A percentile compares a stretch with the other conserved stretches of the same genome.
Conservation (phyloP, 2,329 filamentous ascomycete species). For the Saccharata proteae region DNA sequence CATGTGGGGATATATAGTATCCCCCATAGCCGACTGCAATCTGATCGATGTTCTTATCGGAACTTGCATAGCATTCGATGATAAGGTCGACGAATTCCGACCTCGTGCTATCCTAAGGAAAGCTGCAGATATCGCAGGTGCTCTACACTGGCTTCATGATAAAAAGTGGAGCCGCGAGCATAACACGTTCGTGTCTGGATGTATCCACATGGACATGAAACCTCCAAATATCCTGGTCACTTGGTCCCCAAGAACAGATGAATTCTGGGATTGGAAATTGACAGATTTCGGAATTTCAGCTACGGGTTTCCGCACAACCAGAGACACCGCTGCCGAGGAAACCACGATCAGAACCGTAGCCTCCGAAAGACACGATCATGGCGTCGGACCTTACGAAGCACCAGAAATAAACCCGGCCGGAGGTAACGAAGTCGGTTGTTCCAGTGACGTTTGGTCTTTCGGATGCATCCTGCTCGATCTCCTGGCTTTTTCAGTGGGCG, state of each 20-base stretch:
- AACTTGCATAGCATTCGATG: no score
- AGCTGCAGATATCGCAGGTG: neutral
- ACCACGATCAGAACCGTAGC: neutral
- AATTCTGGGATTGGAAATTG: conserved; percentile 1
- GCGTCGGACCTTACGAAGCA: no score
- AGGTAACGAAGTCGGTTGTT: neutral
- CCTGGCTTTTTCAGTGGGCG: neutral
- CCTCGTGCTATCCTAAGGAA: conserved; percentile 1
- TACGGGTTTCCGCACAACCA: no score
- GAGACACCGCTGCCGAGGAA: neutral
- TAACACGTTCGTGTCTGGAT: neutral
- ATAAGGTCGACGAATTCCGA: no score
- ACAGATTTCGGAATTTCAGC: conserved; percentile 1
- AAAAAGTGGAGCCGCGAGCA: no score
- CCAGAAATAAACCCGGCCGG: no score
- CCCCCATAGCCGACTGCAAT: neutral
- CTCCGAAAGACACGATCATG: neutral
- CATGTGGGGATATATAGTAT: neutral
- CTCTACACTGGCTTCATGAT: neutral
- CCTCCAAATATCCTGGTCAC: neutral
- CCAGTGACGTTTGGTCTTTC: conserved; percentile 3
- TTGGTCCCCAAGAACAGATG: no score
- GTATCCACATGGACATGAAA: conserved; percentile 1
- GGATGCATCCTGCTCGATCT: conserved; percentile 1
- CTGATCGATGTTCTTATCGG: no score